phyloP scores from a whole-genome alignment of 805 yeast species.

The Ogataea pini region DNA sequence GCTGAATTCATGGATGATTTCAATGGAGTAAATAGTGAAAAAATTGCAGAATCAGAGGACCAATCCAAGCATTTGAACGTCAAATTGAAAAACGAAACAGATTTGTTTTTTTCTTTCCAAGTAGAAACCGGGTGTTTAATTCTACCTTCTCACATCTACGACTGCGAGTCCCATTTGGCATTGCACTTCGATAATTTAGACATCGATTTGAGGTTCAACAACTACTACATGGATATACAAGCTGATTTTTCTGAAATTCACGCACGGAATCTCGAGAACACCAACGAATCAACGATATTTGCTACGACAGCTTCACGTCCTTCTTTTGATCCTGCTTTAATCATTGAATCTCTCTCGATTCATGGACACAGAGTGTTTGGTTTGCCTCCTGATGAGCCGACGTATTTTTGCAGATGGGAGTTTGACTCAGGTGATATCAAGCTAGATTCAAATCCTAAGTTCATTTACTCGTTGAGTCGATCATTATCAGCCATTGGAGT shows the following conservation, averaged over 20 bases:
- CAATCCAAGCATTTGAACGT: constrained; percentile 22
- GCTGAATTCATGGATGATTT: constrained; percentile 64
- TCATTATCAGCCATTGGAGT: constrained; percentile 53
- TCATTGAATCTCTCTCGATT: constrained; percentile 58
- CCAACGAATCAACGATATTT: constrained; percentile 28
- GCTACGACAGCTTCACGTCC: constrained; percentile 26
- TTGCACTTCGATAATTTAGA: constrained; percentile 65
- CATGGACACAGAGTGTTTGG: constrained; percentile 96
- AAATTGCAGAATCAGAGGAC: neutral
- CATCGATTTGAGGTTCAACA: constrained; percentile 81
- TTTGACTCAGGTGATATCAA: constrained; percentile 62
- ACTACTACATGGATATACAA: constrained; percentile 91
- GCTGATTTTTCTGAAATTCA: constrained; percentile 64
- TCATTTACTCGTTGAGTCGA: constrained; percentile 44
- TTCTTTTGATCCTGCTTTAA: constrained; percentile 42
- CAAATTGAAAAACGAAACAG: constrained; percentile 70
- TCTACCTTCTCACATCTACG: constrained; percentile 73
- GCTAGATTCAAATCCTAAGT: constrained; percentile 50
- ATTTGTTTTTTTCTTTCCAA: constrained; percentile 69
- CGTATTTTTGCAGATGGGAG: constrained; percentile 91
- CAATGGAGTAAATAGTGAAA: constrained; percentile 5
- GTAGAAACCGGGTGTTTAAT: constrained; percentile 70
- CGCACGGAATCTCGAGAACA: constrained; percentile 34
- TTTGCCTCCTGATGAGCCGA: constrained; percentile 82
- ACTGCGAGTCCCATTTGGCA: constrained; percentile 56